A percentile compares a stretch with the other conserved stretches of the same genome.
phyloP scores from a whole-genome alignment of 441 rosid species.

The Gossypium davidsonii region DNA sequence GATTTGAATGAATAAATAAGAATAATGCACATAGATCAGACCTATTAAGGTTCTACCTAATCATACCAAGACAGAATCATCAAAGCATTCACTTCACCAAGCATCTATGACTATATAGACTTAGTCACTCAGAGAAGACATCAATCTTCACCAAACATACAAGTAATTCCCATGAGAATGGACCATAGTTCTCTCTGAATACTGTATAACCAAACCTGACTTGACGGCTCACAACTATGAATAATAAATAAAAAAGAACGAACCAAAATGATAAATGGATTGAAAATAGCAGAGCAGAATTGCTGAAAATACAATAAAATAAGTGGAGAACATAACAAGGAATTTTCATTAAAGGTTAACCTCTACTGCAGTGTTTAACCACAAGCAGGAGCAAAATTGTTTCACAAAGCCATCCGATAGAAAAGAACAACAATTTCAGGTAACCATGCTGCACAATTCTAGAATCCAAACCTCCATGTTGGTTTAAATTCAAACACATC shows the following conservation, averaged over 20 bases:
- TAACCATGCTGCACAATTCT: neutral
- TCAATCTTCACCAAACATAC: constrained; percentile 1
- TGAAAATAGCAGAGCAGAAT: neutral
- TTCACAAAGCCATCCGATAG: neutral
- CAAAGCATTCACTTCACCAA: neutral
- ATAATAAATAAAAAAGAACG: neutral
- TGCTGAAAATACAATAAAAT: constrained; percentile 2
- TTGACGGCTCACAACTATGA: neutral
- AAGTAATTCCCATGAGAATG: neutral
- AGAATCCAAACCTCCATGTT: neutral
- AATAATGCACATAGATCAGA: neutral
- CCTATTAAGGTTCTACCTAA: neutral
- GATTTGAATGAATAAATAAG: neutral
- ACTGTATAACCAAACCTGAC: neutral
- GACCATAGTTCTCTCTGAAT: neutral
- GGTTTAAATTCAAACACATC: neutral
- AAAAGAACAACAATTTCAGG: neutral
- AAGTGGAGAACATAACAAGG: neutral
- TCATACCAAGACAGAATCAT: neutral
- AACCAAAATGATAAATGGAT: neutral
- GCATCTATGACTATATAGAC: neutral
- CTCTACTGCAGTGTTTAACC: neutral
- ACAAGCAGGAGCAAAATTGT: neutral
- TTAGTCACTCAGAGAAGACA: neutral
- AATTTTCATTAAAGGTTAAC: neutral